Evolutionary conservation across 495 filamentous ascomycete species (phyloP).

Genomic region (Parachaetomium inaequale): DNA sequence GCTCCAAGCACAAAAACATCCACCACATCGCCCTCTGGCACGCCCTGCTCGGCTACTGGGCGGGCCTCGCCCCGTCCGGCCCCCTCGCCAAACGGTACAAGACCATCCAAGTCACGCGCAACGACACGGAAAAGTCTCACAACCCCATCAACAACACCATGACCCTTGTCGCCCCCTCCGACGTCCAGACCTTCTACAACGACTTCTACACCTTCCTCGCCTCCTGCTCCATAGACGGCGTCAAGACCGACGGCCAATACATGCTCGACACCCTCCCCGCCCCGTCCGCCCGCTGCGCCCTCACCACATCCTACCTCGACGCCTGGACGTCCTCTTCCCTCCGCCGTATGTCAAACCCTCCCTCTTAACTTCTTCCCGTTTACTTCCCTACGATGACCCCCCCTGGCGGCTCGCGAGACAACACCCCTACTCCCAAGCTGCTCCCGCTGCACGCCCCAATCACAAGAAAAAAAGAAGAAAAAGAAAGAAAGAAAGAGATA

Average conservation of each 20-base stretch:
- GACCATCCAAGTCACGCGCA: constrained; percentile 58
- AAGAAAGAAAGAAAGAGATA: too few relatives aligned
- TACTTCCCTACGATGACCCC: too few relatives aligned
- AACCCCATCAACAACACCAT: constrained; percentile 58
- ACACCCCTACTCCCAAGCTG: too few relatives aligned
- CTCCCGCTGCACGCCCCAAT: too few relatives aligned
- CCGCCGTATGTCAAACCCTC: too few relatives aligned
- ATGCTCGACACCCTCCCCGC: constrained; percentile 71
- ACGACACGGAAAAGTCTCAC: constrained; percentile 50
- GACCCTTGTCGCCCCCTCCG: constrained; percentile 67
- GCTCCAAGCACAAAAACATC: constrained; percentile 66
- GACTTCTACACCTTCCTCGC: constrained; percentile 86
- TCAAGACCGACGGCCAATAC: constrained; percentile 90
- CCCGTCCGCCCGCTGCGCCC: constrained; percentile 60
- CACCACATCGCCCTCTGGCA: constrained; percentile 93
- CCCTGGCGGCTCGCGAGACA: too few relatives aligned
- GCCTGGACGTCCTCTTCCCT: constrained; percentile 78
- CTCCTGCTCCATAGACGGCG: constrained; percentile 66
- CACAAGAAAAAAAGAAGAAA: too few relatives aligned
- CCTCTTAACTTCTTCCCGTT: too few relatives aligned
- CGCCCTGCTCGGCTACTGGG: constrained; percentile 94
- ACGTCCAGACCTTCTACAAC: constrained; percentile 72
- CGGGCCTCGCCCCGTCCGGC: constrained; percentile 70
- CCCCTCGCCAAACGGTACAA: constrained; percentile 74
- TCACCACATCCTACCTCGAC: constrained; percentile 75